These are phyloP conservation scores for Pseudogymnoascus verrucosus DNA, from an alignment of 2,329 filamentous ascomycete genomes.

Conservation along the genomic window DNA sequence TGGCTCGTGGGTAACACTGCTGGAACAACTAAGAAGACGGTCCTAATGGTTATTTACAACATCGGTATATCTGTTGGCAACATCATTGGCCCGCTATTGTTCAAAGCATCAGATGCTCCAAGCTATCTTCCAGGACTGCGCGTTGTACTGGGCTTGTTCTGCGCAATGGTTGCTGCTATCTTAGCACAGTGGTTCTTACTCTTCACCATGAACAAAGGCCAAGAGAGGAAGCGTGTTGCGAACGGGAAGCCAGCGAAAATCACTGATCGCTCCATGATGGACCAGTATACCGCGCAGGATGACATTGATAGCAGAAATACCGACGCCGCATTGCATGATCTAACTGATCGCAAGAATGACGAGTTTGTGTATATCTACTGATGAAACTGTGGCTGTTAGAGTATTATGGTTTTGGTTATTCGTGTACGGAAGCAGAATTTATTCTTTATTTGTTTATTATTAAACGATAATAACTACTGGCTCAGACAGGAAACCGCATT, in stretches of 20 bases:
- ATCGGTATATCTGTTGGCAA: slow-evolving; percentile 55
- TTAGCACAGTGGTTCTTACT: slow-evolving; percentile 47
- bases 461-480: too few relatives aligned
- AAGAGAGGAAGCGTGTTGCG: slow-evolving; percentile 44
- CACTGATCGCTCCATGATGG: slow-evolving; percentile 53
- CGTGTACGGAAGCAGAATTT: too few relatives aligned
- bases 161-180: slow-evolving; percentile 44
- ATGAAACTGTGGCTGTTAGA: too few relatives aligned
- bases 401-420: too few relatives aligned
- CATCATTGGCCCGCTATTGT: slow-evolving; percentile 58
- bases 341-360: slow-evolving; percentile 60
- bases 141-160: slow-evolving; percentile 46
- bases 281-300: slow-evolving; percentile 33
- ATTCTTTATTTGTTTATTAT: too few relatives aligned
- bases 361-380: slow-evolving; percentile 53
- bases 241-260: slow-evolving; percentile 55
- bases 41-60: slow-evolving; percentile 56
- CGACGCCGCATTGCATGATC: slow-evolving; percentile 46
- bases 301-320: slow-evolving; percentile 32
- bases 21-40: slow-evolving; percentile 59
- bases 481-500: too few relatives aligned
- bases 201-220: slow-evolving; percentile 47
- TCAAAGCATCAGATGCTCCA: slow-evolving; percentile 49
- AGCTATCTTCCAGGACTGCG: slow-evolving; percentile 49
- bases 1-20: slow-evolving; percentile 65